A percentile compares a stretch with the other conserved stretches of the same genome.
These are phyloP conservation scores for Starmerella ratchasimensis DNA, from an alignment of 805 yeast species.

Conservation along the genomic window DNA sequence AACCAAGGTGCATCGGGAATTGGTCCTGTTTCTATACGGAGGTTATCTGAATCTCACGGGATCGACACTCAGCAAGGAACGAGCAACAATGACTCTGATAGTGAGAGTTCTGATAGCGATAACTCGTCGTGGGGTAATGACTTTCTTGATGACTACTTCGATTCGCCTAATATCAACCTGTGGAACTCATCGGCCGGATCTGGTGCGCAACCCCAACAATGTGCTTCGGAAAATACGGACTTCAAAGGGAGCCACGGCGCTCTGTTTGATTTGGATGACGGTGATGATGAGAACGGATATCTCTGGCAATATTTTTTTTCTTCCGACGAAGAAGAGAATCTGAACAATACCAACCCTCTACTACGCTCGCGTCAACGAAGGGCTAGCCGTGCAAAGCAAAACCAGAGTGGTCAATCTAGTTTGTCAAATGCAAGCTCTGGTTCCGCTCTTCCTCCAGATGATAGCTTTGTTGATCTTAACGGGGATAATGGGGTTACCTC, in stretches of 20 bases:
- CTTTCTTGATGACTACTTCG: constrained; percentile 18
- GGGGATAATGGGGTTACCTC: constrained; percentile 5
- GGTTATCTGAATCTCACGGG: constrained; percentile 13
- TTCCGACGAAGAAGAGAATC: constrained; percentile 28
- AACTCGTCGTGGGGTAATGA: constrained; percentile 20
- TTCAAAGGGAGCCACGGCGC: constrained; percentile 15
- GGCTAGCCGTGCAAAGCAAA: constrained; percentile 1
- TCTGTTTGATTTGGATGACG: constrained; percentile 9
- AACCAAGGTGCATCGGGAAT: constrained; percentile 3
- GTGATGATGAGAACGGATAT: constrained; percentile 30
- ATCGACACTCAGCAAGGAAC: neutral
- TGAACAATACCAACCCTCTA: constrained; percentile 17
- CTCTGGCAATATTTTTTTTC: constrained; percentile 63
- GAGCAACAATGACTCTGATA: neutral
- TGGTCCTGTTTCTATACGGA: constrained; percentile 12
- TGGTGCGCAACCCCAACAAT: neutral
- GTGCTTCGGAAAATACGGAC: no score
- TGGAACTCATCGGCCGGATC: constrained; percentile 1
- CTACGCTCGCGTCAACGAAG: constrained; percentile 7
- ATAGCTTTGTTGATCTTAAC: no score
- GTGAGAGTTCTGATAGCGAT: constrained; percentile 9
- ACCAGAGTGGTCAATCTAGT: no score
- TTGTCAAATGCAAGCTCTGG: no score
- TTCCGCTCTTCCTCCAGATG: no score
- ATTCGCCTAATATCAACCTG: constrained; percentile 5